Evolutionary conservation across 768 basidiomycete genomes (phyloP), one percentile per base, ranked within the genome.

Genomic region (Austroboletus festivus): DNA sequence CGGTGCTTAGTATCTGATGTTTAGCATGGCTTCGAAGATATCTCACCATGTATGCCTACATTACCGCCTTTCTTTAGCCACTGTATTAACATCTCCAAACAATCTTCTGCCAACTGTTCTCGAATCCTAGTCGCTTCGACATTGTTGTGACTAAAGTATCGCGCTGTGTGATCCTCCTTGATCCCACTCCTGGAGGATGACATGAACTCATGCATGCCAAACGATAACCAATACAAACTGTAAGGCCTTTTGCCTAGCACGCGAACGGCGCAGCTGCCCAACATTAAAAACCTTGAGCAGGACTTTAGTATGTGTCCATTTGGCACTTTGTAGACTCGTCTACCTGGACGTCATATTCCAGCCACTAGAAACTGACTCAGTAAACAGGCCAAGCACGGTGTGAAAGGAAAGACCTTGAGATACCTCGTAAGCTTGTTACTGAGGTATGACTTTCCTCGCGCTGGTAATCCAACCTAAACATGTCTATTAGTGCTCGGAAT

Each of bases 361-460:
- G 79, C 96, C 96, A 99, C 93, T 98, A 56, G n/a, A 21, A 31
- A 15, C 24, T 41, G 38, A 51, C 42, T 57, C 30, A 55, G 49
- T 23, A 46, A 31, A 47, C 42, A 47, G 33, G 24, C 6, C 46
- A 45, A 15, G 44, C 15, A 26, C 3, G 44, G 26, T 38, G 23
- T 50, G 20, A 51, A 24, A 44, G 52, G 23, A 18, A 65, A 79
- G 54, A 92, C 95, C 69, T 90, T 89, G 35, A 99, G 77, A 66
- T 99, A 99, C 51, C 94, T 82, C 86, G 84, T 93, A 52, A 99
- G 81, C 71, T 95, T 98, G 70, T 99, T 99, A 67, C 90, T 93
- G 51, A 99, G 81, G 68, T 97, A 99, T 2, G 94, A 97, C 71
- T 99, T 99, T 16, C 96, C 96, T 49, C 96, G 78, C 3, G 96